Evolutionary conservation across 495 filamentous ascomycete genomes (phyloP), one percentile per base, ranked within the genome.

Genomic region (Annulohypoxylon maeteangense): DNA sequence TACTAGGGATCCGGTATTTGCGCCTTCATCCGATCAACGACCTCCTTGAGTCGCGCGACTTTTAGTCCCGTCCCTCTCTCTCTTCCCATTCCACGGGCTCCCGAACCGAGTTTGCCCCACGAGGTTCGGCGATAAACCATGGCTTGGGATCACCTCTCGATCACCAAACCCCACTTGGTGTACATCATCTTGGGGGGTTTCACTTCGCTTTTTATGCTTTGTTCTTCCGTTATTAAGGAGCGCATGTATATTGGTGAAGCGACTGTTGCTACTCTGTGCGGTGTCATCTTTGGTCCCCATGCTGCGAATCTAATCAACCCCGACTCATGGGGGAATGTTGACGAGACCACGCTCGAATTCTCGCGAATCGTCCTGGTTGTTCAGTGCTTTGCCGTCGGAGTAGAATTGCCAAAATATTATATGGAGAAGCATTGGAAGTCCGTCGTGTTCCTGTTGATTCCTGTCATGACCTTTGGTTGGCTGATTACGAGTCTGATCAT

Each of bases 391-490:
- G 96, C 96, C 81, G 93, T 99, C 63, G 96, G 96, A 23, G 96
- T 99, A 84, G 96, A 99, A 81, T 87, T 99, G 86, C 96, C 96
- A 53, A 95, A 95, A 80, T 89, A 88, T 77, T 99, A 98, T 81
- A 98, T 99, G 96, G 95, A 98, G 75, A 90, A 89, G 67, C 96
- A 99, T 79, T 99, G 96, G 96, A 90, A 88, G 75, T 98, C 95
- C 4, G 95, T 99, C 65, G 81, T 90, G 2, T 88, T 97, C 71
- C 81, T 99, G 67, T 86, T 99, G 27, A 82, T 98, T 27, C 96
- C 96, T 4, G 95, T 98, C 77, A 99, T 99, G 96, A 93, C 94
- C 2, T 97, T 90, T 77, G 96, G 96, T 45, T 99, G 96, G 96
- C 83, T 99, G 31, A 84, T 96, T 40, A 97, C 93, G 0, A 95